These are phyloP conservation scores for Flaveria robusta DNA, from an alignment of 129 eudicot species.

Conservation along the genomic window DNA sequence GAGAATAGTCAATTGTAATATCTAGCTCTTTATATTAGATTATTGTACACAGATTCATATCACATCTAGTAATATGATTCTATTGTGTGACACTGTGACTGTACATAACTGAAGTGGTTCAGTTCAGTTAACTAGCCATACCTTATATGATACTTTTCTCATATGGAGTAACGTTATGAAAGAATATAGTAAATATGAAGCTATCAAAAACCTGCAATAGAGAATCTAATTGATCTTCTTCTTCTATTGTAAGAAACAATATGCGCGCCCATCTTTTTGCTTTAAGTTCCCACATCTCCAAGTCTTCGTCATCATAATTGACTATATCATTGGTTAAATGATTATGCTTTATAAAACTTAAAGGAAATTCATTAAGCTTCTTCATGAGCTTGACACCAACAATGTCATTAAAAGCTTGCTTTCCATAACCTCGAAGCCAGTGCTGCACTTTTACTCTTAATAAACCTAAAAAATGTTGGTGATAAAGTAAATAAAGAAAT, in stretches of 20 bases:
- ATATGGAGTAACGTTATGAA: neutral
- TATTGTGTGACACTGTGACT: too few species aligned
- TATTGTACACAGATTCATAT: too few species aligned
- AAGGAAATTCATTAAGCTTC: constrained; percentile 57
- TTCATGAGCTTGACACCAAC: constrained; percentile 45
- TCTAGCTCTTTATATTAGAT: too few species aligned
- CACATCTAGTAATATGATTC: too few species aligned
- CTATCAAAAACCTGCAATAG: constrained; percentile 50
- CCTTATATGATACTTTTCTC: neutral
- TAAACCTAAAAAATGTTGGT: constrained; percentile 50
- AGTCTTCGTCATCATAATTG: constrained; percentile 79
- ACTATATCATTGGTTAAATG: constrained; percentile 34
- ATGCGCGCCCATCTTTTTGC: constrained; percentile 85
- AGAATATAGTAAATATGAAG: constrained; percentile 9
- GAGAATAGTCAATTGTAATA: too few species aligned
- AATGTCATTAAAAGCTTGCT: constrained; percentile 26
- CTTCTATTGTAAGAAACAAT: constrained; percentile 60
- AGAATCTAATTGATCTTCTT: constrained; percentile 54
- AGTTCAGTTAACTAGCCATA: neutral
- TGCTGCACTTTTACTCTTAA: constrained; percentile 56
- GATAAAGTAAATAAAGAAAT: neutral
- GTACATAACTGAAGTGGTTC: too few species aligned
- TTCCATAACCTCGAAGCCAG: constrained; percentile 60
- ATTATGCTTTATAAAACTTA: constrained; percentile 42
- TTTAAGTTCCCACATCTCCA: constrained; percentile 71